A percentile compares a stretch with the other conserved stretches of the same genome.
Evolutionary conservation across 2,329 filamentous ascomycete genomes (phyloP).

Genomic region (Claviceps capensis): DNA sequence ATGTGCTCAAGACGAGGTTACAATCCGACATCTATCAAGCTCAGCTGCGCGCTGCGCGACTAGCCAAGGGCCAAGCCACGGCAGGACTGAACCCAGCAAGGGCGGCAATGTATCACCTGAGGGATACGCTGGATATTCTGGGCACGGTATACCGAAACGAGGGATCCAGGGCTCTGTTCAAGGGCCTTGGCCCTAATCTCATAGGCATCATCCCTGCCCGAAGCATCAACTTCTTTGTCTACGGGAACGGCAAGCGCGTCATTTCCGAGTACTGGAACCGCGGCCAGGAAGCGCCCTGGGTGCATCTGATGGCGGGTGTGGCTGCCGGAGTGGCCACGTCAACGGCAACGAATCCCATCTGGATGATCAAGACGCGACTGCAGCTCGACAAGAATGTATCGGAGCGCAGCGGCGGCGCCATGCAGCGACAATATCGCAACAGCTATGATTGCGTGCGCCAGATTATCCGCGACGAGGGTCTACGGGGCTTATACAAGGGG

Average conservation of each 20-base stretch:
- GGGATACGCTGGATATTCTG: constrained; percentile 78
- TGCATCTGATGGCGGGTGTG: constrained; percentile 66
- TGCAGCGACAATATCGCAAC: constrained; percentile 64
- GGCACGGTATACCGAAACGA: constrained; percentile 67
- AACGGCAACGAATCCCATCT: constrained; percentile 90
- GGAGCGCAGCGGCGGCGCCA: constrained; percentile 37
- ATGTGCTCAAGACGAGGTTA: constrained; percentile 83
- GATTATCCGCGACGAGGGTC: constrained; percentile 66
- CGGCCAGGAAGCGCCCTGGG: constrained; percentile 54
- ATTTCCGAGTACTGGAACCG: constrained; percentile 63
- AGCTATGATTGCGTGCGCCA: constrained; percentile 78
- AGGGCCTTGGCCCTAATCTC: constrained; percentile 81
- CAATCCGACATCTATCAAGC: constrained; percentile 92
- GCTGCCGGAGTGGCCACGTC: constrained; percentile 73
- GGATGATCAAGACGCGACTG: constrained; percentile 86
- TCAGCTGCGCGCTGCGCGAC: constrained; percentile 56
- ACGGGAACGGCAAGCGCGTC: constrained; percentile 80
- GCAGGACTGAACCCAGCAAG: constrained; percentile 45
- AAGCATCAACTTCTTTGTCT: constrained; percentile 87
- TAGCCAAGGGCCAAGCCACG: constrained; percentile 38
- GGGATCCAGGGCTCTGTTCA: constrained; percentile 80
- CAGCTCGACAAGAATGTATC: constrained; percentile 82
- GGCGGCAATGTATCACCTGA: constrained; percentile 58
- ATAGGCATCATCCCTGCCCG: constrained; percentile 80
- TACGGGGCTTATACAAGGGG: constrained; percentile 74